Base-by-base conservation (phyloP, 306 rosid genomes). In the Inga leiocalycina region DNA sequence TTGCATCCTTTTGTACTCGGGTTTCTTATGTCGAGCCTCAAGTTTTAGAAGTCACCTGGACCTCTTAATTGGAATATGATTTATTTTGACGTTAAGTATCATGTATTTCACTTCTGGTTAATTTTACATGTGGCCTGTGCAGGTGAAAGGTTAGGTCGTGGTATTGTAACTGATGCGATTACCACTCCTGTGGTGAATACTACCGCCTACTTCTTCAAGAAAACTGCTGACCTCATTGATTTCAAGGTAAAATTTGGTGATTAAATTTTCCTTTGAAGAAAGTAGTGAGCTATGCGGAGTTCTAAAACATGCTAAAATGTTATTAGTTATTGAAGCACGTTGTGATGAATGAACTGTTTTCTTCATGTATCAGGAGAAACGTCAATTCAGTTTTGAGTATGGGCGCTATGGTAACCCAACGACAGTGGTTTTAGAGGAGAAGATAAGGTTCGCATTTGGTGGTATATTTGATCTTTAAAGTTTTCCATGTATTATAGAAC, bases 401-500 rank as follows among this genome's bases (percentile, higher is more conserved):
- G 99, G 98, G 62, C 97, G 99, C 61, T 95, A 95, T 85, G 99
- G 99, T 67, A 95, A 93, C 84, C 99, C 98, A 1, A 95, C 99
- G 0, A 95, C 98, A 0, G 93, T 89, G 49, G 99, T 95, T 87
- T 76, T 84, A 6, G 99, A 95, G 91, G 93, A 92, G 89, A 95
- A 95, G 91, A 90, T 95, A 85, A 95, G 99, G 99, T 94, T 85
- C 43, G 76, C n/a, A 52, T 56, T 84, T 52, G 61, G 79, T 49
- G 39, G 64, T 24, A 7, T 75, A 64, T 35, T 39, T 48, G 73
- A 41, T 48, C 59, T 30, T 76, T 19, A 54, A 45, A 56, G 49
- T 84, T 44, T 76, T 68, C 81, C 67, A 5, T 62, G 69, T 79
- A 39, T 68, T 3, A 52, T 6, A 57, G 54, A 70, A 3, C 64